Evolutionary conservation across 2,329 filamentous ascomycete species (phyloP).

Genomic region (Myriosclerotinia scirpicola): DNA sequence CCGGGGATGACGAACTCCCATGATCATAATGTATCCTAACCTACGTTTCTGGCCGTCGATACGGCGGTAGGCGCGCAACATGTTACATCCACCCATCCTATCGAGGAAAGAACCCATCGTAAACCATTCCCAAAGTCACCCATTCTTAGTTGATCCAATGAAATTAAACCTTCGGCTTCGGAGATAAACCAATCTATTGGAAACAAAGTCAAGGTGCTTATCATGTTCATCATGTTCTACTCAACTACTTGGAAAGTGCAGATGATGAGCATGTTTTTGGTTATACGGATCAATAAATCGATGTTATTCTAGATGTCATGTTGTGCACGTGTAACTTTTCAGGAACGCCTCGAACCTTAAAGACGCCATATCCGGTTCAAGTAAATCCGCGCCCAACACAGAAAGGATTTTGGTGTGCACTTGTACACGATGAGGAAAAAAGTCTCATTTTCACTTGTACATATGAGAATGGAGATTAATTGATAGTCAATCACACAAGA

Average conservation of each 20-base stretch:
- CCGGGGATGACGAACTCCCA: conserved; percentile 16
- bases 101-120: background rate
- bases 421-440: background rate
- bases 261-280: conserved; percentile 7
- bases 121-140: background rate
- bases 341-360: conserved; percentile 15
- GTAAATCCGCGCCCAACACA: background rate
- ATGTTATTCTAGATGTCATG: conserved; percentile 12
- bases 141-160: background rate
- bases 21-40: conserved; percentile 18
- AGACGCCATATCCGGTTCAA: conserved; percentile 1
- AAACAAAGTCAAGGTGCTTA: background rate
- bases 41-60: background rate
- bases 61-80: background rate
- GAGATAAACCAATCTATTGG: conserved; percentile 3
- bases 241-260: background rate
- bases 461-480: background rate
- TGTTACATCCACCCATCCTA: background rate
- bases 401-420: background rate
- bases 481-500: no score
- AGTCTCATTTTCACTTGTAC: background rate
- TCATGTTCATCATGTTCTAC: background rate
- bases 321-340: conserved; percentile 14
- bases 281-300: background rate
- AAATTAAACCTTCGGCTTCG: background rate